These are phyloP conservation scores for Vigna nakashimae DNA, from an alignment of 306 rosid species.

Conservation along the genomic window DNA sequence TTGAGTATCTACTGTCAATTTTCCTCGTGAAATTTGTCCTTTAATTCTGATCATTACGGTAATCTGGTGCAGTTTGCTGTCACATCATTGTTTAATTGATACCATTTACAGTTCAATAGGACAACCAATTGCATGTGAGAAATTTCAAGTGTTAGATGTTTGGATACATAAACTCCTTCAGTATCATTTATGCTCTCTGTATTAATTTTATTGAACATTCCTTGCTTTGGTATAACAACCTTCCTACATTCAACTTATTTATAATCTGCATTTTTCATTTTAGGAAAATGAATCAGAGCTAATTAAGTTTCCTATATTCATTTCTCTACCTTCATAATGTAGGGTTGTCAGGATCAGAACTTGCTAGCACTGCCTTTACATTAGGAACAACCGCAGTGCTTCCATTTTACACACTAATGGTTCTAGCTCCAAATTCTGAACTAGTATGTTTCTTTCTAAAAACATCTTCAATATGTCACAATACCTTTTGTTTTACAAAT, in stretches of 20 bases:
- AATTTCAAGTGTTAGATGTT: background rate
- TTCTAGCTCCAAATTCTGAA: conserved; percentile 77
- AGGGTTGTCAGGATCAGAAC: conserved; percentile 71
- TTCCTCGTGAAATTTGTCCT: background rate
- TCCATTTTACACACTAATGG: conserved; percentile 91
- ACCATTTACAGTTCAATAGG: background rate
- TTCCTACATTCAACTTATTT: too few relatives aligned
- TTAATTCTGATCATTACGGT: background rate
- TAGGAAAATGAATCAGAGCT: background rate
- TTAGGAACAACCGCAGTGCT: conserved; percentile 84
- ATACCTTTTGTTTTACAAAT: background rate
- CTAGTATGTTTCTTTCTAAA: conserved; percentile 59
- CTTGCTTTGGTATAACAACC: background rate
- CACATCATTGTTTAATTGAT: background rate
- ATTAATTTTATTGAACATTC: conserved; percentile 12
- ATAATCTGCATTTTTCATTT: too few relatives aligned
- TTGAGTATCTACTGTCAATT: background rate
- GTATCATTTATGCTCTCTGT: background rate
- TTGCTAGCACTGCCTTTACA: conserved; percentile 79
- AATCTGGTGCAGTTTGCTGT: background rate
- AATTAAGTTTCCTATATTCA: conserved; percentile 14
- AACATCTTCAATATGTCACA: background rate
- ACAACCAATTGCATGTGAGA: background rate
- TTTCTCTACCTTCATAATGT: conserved; percentile 40
- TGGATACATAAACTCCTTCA: conserved; percentile 8